Conservation (phyloP, 352 stramenopile species). For the Globisporangium middletonii region DNA sequence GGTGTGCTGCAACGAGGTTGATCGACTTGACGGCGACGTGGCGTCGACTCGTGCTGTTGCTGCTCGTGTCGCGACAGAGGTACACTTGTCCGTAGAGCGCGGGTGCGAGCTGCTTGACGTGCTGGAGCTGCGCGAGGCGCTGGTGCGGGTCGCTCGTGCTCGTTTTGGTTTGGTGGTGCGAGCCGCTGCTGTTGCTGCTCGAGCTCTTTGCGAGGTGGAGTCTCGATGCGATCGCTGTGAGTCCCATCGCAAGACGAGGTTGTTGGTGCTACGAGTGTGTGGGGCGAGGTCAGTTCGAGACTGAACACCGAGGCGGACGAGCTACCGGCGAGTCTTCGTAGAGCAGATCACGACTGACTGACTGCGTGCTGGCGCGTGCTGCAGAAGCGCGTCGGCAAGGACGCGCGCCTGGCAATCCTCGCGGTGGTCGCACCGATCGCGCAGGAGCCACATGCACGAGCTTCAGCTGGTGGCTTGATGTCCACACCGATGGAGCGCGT, state of each 20-base stretch:
- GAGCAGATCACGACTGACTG: too few relatives aligned
- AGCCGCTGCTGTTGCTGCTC: not conserved
- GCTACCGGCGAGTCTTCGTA: too few relatives aligned
- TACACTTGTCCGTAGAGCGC: conserved; percentile 57
- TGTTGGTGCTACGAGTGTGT: not conserved
- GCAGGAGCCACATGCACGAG: too few relatives aligned
- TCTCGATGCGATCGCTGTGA: conserved; percentile 6
- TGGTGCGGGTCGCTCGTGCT: conserved; percentile 10
- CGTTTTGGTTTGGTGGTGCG: not conserved
- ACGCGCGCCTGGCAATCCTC: too few relatives aligned
- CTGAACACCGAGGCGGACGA: not conserved
- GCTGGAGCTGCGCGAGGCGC: conserved; percentile 20
- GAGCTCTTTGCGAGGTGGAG: conserved; percentile 4
- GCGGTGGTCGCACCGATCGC: too few relatives aligned
- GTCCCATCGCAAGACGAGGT: not conserved
- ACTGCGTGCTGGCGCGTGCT: too few relatives aligned
- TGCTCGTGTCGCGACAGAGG: conserved; percentile 34
- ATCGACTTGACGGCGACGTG: conserved; percentile 13
- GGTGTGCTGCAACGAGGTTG: conserved; percentile 45
- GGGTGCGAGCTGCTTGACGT: conserved; percentile 33
- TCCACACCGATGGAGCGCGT: too few relatives aligned
- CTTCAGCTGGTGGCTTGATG: too few relatives aligned
- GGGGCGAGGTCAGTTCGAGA: conserved; percentile 1
- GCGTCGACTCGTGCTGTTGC: not conserved
- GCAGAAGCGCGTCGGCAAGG: too few relatives aligned